Evolutionary conservation across 75 land plant genomes (phyloP).

Genomic region (Selaginella moellendorffii): DNA sequence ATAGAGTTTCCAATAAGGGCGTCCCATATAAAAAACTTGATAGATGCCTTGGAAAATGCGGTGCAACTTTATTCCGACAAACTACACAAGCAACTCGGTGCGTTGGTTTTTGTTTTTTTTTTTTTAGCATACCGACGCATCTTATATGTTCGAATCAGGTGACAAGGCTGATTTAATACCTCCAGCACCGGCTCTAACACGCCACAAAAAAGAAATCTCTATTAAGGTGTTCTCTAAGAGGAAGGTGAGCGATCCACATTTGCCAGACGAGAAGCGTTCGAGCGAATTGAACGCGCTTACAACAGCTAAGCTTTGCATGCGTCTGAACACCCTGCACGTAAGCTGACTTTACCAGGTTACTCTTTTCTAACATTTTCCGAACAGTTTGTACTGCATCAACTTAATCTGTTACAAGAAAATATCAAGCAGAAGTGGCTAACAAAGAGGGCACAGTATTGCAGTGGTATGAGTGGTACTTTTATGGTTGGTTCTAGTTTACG

Average conservation of each 20-base stretch:
- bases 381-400: constrained; percentile 73
- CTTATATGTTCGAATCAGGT: constrained; percentile 29
- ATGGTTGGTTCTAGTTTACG: background rate
- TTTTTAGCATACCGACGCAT: background rate
- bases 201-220: constrained; percentile 66
- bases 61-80: constrained; percentile 62
- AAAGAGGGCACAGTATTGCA: background rate
- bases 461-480: background rate
- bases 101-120: background rate
- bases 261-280: constrained; percentile 53
- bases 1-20: constrained; percentile 79
- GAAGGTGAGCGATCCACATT: constrained; percentile 41
- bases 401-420: constrained; percentile 71
- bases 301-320: constrained; percentile 61
- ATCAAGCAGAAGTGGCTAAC: constrained; percentile 58
- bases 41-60: constrained; percentile 79
- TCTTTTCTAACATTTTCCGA: background rate
- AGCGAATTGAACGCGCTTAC: constrained; percentile 53
- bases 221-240: constrained; percentile 46
- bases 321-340: constrained; percentile 81
- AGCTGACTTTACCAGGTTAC: constrained; percentile 15
- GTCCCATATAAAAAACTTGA: constrained; percentile 42
- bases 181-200: constrained; percentile 69
- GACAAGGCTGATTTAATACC: constrained; percentile 69
- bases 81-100: constrained; percentile 54